Base-by-base conservation (phyloP, 139 green algal genomes). In the Monoraphidium neglectum region DNA sequence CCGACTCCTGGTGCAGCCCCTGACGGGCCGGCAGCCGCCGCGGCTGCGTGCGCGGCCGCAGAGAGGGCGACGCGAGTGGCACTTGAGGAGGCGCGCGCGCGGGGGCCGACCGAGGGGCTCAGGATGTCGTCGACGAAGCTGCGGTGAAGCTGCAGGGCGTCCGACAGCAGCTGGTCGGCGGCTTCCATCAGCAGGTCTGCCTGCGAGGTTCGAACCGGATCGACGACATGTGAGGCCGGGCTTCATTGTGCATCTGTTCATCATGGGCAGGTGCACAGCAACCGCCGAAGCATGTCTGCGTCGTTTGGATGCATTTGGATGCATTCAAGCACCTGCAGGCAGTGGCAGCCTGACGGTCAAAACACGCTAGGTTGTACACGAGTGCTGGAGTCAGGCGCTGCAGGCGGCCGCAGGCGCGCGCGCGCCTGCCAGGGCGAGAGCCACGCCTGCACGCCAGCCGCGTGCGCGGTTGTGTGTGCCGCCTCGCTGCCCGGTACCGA, bases 351-450 rank as follows among this genome's bases (percentile, higher is more conserved):
- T n/a, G n/a, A n/a, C n/a, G n/a, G n/a, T n/a, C n/a, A n/a, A n/a
- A n/a, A n/a, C n/a, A n/a, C n/a, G n/a, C n/a, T n/a, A n/a, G n/a
- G n/a, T n/a, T n/a, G n/a, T n/a, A n/a, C n/a, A n/a, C n/a, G n/a
- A n/a, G n/a, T n/a, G n/a, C n/a, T n/a, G n/a, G n/a, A n/a, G n/a
- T n/a, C n/a, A n/a, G n/a, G n/a, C n/a, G n/a, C n/a, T n/a, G n/a
- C n/a, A n/a, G n/a, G n/a, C n/a, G n/a, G n/a, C n/a, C n/a, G n/a
- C n/a, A n/a, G n/a, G n/a, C n/a, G n/a, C n/a, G n/a, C 0, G 26
- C 77, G 16, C 38, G 86, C 83, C 56, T 86, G 77, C 84, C 84
- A 89, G 1, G 81, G 72, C 4, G 74, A 83, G 21, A 89, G 61
- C 81, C 81, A 89, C 18, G 62, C 37, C 62, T 82, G 66, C 23